These are phyloP conservation scores for Cronartium ribicola DNA, from an alignment of 1,284 basidiomycete species.

Conservation along the genomic window DNA sequence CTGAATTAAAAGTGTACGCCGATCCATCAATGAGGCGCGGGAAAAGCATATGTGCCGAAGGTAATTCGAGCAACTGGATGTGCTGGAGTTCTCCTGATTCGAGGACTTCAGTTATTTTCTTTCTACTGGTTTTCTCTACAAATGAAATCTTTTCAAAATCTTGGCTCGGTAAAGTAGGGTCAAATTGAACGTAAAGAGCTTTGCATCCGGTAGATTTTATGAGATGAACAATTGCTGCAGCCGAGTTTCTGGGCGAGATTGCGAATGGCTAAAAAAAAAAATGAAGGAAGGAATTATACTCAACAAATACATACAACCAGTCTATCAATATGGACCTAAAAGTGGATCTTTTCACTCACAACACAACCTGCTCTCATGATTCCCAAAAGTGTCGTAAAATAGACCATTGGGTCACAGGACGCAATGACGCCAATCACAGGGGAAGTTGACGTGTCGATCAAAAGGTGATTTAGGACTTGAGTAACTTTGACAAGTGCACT, in stretches of 20 bases:
- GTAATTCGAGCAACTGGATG: neutral
- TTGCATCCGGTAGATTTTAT: slow-evolving; percentile 48
- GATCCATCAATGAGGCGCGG: neutral
- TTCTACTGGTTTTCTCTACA: slow-evolving; percentile 2
- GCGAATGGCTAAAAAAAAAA: slow-evolving; percentile 46
- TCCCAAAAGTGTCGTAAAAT: neutral
- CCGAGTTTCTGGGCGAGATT: slow-evolving; percentile 54
- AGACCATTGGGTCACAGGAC: neutral
- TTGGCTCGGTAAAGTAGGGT: neutral
- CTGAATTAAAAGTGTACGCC: neutral
- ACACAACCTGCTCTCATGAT: neutral
- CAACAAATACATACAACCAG: too few relatives aligned
- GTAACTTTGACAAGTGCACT: neutral
- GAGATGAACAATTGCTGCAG: slow-evolving; percentile 52
- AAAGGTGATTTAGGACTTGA: neutral
- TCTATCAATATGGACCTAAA: too few relatives aligned
- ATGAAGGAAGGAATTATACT: too few relatives aligned
- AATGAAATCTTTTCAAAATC: neutral
- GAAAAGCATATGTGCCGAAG: neutral
- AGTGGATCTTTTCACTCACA: neutral
- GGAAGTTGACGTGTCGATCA: neutral
- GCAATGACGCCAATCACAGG: neutral
- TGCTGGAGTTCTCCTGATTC: too few relatives aligned
- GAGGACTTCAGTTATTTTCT: neutral
- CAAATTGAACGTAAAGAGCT: slow-evolving; percentile 47